A percentile compares a stretch with the other conserved stretches of the same genome.
These are phyloP conservation scores for Melaleuca alternifolia DNA, from an alignment of 345 rosid genomes.

Conservation along the genomic window DNA sequence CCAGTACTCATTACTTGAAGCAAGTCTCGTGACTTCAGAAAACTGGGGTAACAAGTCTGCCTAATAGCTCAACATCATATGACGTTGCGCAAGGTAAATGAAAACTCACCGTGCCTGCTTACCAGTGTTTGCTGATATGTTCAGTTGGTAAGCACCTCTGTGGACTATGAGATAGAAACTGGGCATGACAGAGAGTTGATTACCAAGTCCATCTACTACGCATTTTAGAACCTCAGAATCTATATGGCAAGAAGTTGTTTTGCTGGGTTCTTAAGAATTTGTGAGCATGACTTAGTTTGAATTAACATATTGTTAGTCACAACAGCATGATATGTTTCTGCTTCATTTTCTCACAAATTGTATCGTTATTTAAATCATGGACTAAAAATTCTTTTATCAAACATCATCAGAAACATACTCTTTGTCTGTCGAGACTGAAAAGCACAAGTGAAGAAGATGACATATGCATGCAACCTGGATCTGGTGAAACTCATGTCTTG, in stretches of 20 bases:
- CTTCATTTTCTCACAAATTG: not conserved
- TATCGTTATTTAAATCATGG: not conserved
- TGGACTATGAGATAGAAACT: not conserved
- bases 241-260: not conserved
- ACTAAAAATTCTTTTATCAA: not conserved
- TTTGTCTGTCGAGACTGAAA: constrained; percentile 69
- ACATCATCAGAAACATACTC: constrained; percentile 53
- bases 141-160: not conserved
- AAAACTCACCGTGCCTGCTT: not conserved
- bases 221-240: not conserved
- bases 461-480: constrained; percentile 80
- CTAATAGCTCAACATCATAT: constrained; percentile 85
- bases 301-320: not conserved
- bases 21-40: constrained; percentile 92
- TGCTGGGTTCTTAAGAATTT: not conserved
- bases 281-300: not conserved
- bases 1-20: constrained; percentile 81
- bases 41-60: constrained; percentile 81
- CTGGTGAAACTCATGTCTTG: constrained; percentile 94
- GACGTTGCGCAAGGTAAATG: constrained; percentile 69
- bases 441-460: constrained; percentile 77
- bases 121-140: not conserved
- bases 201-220: not conserved
- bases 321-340: not conserved
- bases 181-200: not conserved